phyloP scores from a whole-genome alignment of 352 stramenopile species.

The Thraustochytrium aureum region DNA sequence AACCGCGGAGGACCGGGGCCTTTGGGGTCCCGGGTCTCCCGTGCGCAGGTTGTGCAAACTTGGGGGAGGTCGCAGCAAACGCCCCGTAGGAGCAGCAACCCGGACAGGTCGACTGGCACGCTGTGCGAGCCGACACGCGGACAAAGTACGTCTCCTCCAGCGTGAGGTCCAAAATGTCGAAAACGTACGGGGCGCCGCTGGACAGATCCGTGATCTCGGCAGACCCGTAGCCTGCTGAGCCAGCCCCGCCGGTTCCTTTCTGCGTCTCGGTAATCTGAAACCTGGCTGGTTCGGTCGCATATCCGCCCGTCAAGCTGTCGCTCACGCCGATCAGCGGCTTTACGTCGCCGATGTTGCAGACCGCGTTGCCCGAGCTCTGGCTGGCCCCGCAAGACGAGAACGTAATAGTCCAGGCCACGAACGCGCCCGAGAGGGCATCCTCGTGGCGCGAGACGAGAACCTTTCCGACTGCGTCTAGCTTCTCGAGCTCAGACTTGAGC shows the following conservation, averaged over 20 bases:
- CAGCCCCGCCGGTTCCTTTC: constrained; percentile 52
- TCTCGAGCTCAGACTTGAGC: constrained; percentile 60
- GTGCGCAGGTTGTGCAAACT: constrained; percentile 77
- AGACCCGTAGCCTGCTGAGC: constrained; percentile 56
- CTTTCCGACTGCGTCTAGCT: constrained; percentile 60
- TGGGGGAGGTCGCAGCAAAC: constrained; percentile 67
- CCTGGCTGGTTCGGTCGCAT: constrained; percentile 41
- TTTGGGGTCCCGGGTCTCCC: constrained; percentile 76
- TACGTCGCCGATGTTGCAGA: constrained; percentile 51
- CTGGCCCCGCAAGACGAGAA: constrained; percentile 1
- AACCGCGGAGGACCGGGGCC: constrained; percentile 79
- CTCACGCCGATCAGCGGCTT: constrained; percentile 7
- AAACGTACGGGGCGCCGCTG: constrained; percentile 68
- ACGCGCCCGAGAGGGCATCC: constrained; percentile 10
- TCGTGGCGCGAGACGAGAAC: constrained; percentile 61
- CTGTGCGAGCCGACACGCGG: constrained; percentile 74
- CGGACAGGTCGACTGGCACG: constrained; percentile 14
- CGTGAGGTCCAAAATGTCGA: constrained; percentile 67
- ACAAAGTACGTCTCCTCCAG: constrained; percentile 85
- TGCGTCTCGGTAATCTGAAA: constrained; percentile 24
- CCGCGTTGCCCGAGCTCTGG: background rate
- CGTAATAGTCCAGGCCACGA: constrained; percentile 27
- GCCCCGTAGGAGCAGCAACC: constrained; percentile 58
- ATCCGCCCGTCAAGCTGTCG: constrained; percentile 25
- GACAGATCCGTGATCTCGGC: constrained; percentile 67